These are phyloP conservation scores for Fraxinus excelsior DNA, from an alignment of 257 asterid species.

Conservation along the genomic window DNA sequence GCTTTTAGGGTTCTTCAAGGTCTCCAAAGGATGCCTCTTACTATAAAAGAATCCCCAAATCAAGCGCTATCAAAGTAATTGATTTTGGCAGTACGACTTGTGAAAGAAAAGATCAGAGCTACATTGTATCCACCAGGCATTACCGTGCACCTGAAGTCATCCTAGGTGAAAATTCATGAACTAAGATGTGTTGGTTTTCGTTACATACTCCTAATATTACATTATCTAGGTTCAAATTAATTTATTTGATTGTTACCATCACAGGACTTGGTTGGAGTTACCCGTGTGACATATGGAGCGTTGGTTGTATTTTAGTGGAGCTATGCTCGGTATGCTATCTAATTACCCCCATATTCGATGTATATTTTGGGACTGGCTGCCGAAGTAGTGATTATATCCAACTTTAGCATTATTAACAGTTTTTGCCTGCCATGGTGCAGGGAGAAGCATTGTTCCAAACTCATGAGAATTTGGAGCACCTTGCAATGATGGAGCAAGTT, in stretches of 20 bases:
- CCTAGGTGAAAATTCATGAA: constrained; percentile 45
- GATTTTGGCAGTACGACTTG: constrained; percentile 94
- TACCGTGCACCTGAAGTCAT: constrained; percentile 96
- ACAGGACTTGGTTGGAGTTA: constrained; percentile 89
- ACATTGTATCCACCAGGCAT: constrained; percentile 83
- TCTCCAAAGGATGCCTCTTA: constrained; percentile 64
- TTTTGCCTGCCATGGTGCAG: constrained; percentile 27
- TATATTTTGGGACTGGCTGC: not conserved
- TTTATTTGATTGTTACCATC: not conserved
- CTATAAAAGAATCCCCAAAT: constrained; percentile 75
- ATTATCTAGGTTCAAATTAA: not conserved
- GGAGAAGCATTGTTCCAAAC: constrained; percentile 92
- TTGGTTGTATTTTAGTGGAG: constrained; percentile 88
- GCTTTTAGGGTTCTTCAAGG: constrained; percentile 58
- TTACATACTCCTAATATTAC: not conserved
- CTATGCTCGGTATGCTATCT: constrained; percentile 69
- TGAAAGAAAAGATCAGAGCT: constrained; percentile 63
- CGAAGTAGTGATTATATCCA: not conserved
- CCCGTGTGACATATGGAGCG: constrained; percentile 93
- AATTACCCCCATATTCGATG: not conserved
- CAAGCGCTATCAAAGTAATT: constrained; percentile 88
- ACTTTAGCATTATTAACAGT: not conserved
- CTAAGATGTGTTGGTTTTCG: not conserved
- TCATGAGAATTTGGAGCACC: constrained; percentile 90
- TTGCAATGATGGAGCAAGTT: constrained; percentile 95